These are phyloP conservation scores for Umbelopsis sp. DNA, from an alignment of 192 early-diverging fungal species.

Conservation along the genomic window DNA sequence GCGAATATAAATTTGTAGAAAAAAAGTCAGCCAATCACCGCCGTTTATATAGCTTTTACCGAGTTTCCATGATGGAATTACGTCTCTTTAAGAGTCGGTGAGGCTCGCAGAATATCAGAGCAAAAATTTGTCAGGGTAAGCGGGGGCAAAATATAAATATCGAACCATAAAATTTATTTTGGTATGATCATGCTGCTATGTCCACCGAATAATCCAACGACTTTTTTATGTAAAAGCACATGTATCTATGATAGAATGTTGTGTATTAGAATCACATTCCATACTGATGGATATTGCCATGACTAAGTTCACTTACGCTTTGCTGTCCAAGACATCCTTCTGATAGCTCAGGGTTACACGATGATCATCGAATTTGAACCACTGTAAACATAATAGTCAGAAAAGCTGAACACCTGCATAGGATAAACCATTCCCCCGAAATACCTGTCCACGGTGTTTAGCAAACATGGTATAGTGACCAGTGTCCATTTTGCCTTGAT, in stretches of 20 bases:
- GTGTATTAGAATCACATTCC: background rate
- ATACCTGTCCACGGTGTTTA: constrained; percentile 72
- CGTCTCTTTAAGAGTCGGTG: too few relatives aligned
- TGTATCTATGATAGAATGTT: constrained; percentile 59
- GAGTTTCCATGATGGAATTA: too few relatives aligned
- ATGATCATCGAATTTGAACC: constrained; percentile 92
- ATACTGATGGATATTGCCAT: background rate
- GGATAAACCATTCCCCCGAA: background rate
- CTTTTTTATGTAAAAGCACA: constrained; percentile 86
- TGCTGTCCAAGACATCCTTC: constrained; percentile 77
- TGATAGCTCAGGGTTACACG: constrained; percentile 67
- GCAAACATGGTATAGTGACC: constrained; percentile 94
- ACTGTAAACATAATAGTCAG: constrained; percentile 47
- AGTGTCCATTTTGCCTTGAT: constrained; percentile 89
- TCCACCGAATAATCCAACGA: constrained; percentile 57
- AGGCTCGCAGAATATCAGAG: too few relatives aligned
- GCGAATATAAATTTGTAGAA: background rate
- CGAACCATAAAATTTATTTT: background rate
- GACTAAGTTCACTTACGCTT: constrained; percentile 50
- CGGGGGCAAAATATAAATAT: background rate
- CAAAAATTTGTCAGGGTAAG: background rate
- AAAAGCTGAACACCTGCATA: background rate
- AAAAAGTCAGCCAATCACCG: background rate
- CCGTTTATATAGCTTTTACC: too few relatives aligned
- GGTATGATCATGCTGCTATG: background rate